Evolutionary conservation across 1,139 yeast species (phyloP), one percentile per base, ranked within the genome.

Genomic region (Kodamaea alishanica): DNA sequence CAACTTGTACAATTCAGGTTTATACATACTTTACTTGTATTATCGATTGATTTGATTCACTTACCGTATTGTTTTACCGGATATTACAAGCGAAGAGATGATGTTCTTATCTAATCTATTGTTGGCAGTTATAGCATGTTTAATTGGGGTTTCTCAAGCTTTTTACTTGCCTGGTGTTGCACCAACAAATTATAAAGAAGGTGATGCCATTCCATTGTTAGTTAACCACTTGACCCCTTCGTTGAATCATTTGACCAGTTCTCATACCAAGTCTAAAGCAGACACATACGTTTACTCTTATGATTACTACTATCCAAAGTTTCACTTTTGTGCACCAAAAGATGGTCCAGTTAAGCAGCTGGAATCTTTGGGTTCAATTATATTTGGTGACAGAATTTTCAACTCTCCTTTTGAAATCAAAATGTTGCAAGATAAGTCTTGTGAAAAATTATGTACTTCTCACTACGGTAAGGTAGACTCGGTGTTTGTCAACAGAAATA

Each of bases 91-190:
- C 4, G 4, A 15, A 15, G 3, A 15, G 20, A 15, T 15, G 20
- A 15, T 15, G 20, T 15, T 15, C 20, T 15, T 15, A 15, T 15
- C 20, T 15, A 15, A 20, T 9, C 10, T 28, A 9, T 9, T 23
- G 27, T 26, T 58, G 28, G 33, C 54, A 29, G 47, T 49, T 24
- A 41, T 57, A 40, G 40, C 57, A 30, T 56, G 45, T 34, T 38
- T 56, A 25, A 26, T 56, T 36, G 54, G 60, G 25, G 37, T 56
- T 33, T 54, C 66, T 11, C 50, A 57, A 37, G 95, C 82, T 2
- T 90, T 90, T 64, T 90, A 90, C 58, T 70, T 92, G 45, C 97
- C 97, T 0, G 97, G 97, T 8, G 94, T 89, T 25, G 95, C 97
- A 0, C 97, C 98, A 12, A 85, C 94, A 1, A 84, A 90, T 42